These are phyloP conservation scores for Cylindrotheca fusiformis DNA, from an alignment of 108 stramenopile genomes.

Conservation along the genomic window DNA sequence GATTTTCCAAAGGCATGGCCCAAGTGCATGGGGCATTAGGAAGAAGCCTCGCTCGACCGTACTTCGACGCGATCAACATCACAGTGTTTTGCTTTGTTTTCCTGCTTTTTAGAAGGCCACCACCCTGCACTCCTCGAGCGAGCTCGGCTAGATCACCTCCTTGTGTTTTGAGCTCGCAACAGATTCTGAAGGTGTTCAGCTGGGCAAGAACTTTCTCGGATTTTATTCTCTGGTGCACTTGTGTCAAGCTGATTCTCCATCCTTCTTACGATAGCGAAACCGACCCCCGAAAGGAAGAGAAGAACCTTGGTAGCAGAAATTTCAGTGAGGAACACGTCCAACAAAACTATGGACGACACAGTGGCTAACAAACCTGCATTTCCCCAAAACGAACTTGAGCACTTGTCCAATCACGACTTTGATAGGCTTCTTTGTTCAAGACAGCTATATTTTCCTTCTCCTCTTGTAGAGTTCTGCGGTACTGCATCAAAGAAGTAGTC, in stretches of 20 bases:
- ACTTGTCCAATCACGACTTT: constrained; percentile 28
- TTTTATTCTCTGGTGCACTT: neutral
- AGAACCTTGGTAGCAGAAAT: neutral
- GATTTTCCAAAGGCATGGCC: too few relatives aligned
- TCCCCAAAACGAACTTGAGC: constrained; percentile 42
- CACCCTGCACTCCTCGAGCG: too few relatives aligned
- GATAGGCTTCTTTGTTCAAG: constrained; percentile 26
- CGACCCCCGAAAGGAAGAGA: constrained; percentile 5
- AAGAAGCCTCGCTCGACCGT: too few relatives aligned
- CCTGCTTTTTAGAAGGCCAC: too few relatives aligned
- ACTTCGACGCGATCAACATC: too few relatives aligned
- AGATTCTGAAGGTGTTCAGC: constrained; percentile 6
- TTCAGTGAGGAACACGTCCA: neutral
- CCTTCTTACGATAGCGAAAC: constrained; percentile 2
- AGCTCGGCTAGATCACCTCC: too few relatives aligned
- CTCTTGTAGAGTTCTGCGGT: constrained; percentile 19
- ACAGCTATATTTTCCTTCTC: constrained; percentile 6
- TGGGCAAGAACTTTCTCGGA: constrained; percentile 13
- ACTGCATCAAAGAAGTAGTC: constrained; percentile 42
- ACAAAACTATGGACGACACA: neutral
- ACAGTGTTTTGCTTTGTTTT: too few relatives aligned
- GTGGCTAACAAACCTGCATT: constrained; percentile 41
- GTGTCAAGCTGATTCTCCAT: constrained; percentile 7
- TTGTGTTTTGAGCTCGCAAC: too few relatives aligned
- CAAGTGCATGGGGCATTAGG: too few relatives aligned